These are phyloP conservation scores for Penicillium crustosum DNA, from an alignment of 2,329 filamentous ascomycete species.

Conservation along the genomic window DNA sequence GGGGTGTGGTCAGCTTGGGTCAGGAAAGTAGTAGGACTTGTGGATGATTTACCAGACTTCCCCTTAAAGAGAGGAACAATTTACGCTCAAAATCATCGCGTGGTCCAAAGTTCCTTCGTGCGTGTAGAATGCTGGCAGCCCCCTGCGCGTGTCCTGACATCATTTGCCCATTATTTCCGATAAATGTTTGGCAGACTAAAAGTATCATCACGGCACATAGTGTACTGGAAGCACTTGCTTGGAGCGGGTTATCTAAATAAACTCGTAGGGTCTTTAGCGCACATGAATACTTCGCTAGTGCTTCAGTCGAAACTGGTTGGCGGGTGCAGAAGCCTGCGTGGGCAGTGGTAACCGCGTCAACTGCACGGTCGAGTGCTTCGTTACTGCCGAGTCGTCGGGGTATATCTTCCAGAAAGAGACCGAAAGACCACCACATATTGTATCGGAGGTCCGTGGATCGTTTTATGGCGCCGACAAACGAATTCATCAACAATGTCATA, in stretches of 20 bases:
- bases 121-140: constrained; percentile 38
- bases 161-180: constrained; percentile 16
- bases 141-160: constrained; percentile 37
- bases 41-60: constrained; percentile 34
- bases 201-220: constrained; percentile 41
- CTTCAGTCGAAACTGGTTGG: constrained; percentile 16
- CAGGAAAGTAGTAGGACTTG: background rate
- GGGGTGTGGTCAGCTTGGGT: background rate
- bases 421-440: constrained; percentile 50
- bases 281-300: constrained; percentile 33
- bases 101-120: constrained; percentile 31
- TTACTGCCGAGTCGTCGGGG: constrained; percentile 49
- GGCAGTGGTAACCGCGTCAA: constrained; percentile 32
- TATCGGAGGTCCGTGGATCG: constrained; percentile 47
- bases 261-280: constrained; percentile 31
- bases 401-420: constrained; percentile 48
- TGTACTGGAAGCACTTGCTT: constrained; percentile 35
- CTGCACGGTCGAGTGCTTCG: constrained; percentile 47
- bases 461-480: constrained; percentile 37
- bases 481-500: constrained; percentile 32
- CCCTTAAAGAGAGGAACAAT: constrained; percentile 37
- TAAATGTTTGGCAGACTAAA: constrained; percentile 33
- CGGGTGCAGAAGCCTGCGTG: constrained; percentile 29
- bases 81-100: constrained; percentile 37
- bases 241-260: constrained; percentile 33